These are phyloP conservation scores for Diaporthe humulicola DNA, from an alignment of 2,329 filamentous ascomycete species.

Conservation along the genomic window DNA sequence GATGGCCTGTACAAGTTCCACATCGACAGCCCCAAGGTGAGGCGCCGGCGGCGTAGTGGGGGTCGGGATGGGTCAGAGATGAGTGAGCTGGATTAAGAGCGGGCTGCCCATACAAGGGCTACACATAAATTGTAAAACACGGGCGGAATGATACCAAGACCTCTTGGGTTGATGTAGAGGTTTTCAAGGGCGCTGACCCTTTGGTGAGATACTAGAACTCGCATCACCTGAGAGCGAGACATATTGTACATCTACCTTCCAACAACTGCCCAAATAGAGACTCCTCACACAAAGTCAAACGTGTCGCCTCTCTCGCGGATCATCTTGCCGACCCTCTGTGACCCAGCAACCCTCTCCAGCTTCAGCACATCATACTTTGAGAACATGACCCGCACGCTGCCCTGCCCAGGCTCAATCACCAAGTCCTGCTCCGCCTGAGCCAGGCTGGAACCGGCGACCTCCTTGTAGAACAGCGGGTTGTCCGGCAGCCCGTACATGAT, in stretches of 20 bases:
- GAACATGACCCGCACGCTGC: conserved; percentile 76
- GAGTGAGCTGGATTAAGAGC: neutral
- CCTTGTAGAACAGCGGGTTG: conserved; percentile 84
- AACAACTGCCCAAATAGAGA: conserved; percentile 26
- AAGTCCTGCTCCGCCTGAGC: conserved; percentile 69
- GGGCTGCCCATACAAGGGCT: neutral
- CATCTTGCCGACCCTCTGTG: conserved; percentile 85
- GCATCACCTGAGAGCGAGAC: neutral
- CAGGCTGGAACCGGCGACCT: conserved; percentile 79
- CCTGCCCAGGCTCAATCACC: conserved; percentile 69
- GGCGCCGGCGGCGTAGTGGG: conserved; percentile 38
- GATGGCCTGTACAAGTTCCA: conserved; percentile 50
- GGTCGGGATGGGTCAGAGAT: conserved; percentile 16
- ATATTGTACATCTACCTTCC: neutral
- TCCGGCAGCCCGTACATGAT: conserved; percentile 93
- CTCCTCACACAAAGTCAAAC: conserved; percentile 87
- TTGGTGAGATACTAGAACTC: neutral
- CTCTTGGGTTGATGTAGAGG: neutral
- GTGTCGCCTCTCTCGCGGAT: conserved; percentile 86
- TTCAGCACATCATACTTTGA: conserved; percentile 91
- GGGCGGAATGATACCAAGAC: neutral
- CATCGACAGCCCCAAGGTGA: conserved; percentile 45
- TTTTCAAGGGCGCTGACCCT: neutral
- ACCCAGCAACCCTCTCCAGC: conserved; percentile 89
- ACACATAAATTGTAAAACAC: conserved; percentile 18